Conservation (phyloP, 495 filamentous ascomycete species). For the Hypoxylon perforatum region DNA sequence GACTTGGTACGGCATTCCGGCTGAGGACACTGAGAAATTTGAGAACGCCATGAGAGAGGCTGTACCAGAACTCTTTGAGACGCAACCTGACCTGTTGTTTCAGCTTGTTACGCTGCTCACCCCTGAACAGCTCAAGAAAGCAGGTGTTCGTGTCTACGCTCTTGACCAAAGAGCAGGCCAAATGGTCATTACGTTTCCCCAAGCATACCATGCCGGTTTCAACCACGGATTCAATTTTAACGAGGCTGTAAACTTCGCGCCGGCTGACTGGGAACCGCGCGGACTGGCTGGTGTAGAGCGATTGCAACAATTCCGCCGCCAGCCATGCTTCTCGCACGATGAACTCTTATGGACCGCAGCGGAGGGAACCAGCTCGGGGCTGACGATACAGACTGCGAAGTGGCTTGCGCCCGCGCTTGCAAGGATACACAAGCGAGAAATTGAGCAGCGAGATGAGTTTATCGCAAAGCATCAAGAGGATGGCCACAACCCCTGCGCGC, state of each 20-base stretch:
- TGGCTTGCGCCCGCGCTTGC: constrained; percentile 91
- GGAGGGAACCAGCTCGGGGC: constrained; percentile 71
- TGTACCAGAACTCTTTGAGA: constrained; percentile 95
- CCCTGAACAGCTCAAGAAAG: constrained; percentile 93
- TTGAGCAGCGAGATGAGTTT: constrained; percentile 73
- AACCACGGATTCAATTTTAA: constrained; percentile 99
- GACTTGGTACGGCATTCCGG: constrained; percentile 99
- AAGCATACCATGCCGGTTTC: constrained; percentile 92
- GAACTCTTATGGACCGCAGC: constrained; percentile 91
- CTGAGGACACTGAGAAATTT: constrained; percentile 90
- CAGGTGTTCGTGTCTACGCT: constrained; percentile 91
- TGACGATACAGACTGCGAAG: constrained; percentile 91
- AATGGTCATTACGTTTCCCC: constrained; percentile 94
- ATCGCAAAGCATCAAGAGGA: constrained; percentile 70
- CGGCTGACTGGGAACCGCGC: constrained; percentile 95
- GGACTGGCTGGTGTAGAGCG: constrained; percentile 88
- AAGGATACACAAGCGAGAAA: constrained; percentile 78
- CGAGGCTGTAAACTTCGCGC: constrained; percentile 98
- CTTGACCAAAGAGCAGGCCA: constrained; percentile 95
- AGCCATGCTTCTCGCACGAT: constrained; percentile 97
- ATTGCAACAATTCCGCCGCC: constrained; percentile 86
- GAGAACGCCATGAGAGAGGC: constrained; percentile 95
- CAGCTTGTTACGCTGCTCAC: constrained; percentile 95
- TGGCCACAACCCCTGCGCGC: constrained; percentile 53
- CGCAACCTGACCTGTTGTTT: constrained; percentile 95